These are phyloP conservation scores for Amanita inopinata DNA, from an alignment of 768 basidiomycete genomes.

Conservation along the genomic window DNA sequence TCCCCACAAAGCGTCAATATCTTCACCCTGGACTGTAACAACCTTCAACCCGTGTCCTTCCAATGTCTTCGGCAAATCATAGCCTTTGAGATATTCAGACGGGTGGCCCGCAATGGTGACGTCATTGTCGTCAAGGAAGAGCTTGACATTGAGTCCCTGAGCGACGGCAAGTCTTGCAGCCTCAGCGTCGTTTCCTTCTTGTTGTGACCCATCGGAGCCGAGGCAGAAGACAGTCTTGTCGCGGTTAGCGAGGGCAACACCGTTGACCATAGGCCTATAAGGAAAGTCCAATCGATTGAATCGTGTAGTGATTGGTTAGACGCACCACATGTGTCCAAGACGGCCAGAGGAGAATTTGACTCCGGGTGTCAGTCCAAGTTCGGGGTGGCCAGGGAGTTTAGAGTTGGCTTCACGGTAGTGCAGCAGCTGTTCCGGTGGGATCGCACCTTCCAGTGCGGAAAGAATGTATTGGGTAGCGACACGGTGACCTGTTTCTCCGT, in stretches of 20 bases:
- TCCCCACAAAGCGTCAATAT: conserved; percentile 69
- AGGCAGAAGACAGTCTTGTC: conserved; percentile 74
- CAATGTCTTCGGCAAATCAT: conserved; percentile 59
- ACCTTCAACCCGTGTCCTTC: conserved; percentile 79
- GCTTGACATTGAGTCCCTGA: conserved; percentile 72
- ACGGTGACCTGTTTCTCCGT: conserved; percentile 53
- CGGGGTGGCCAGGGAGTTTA: conserved; percentile 83
- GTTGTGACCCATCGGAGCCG: conserved; percentile 86
- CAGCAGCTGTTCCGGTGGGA: conserved; percentile 69
- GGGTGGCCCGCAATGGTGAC: conserved; percentile 92
- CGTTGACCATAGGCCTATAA: conserved; percentile 66
- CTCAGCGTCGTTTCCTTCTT: conserved; percentile 88
- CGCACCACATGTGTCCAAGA: conserved; percentile 79
- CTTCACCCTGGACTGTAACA: conserved; percentile 63
- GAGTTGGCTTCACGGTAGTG: conserved; percentile 83
- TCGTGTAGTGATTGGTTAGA: background rate
- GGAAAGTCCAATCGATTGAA: background rate
- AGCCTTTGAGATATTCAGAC: conserved; percentile 77
- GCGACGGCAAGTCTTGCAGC: conserved; percentile 84
- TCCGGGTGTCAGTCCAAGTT: conserved; percentile 84
- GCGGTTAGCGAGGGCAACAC: conserved; percentile 70
- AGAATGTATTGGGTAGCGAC: conserved; percentile 87
- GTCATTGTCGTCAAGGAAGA: conserved; percentile 85
- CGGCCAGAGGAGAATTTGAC: conserved; percentile 92
- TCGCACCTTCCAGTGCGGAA: conserved; percentile 61